phyloP scores from a whole-genome alignment of 2,329 filamentous ascomycete species.

The Gremmenia infestans region DNA sequence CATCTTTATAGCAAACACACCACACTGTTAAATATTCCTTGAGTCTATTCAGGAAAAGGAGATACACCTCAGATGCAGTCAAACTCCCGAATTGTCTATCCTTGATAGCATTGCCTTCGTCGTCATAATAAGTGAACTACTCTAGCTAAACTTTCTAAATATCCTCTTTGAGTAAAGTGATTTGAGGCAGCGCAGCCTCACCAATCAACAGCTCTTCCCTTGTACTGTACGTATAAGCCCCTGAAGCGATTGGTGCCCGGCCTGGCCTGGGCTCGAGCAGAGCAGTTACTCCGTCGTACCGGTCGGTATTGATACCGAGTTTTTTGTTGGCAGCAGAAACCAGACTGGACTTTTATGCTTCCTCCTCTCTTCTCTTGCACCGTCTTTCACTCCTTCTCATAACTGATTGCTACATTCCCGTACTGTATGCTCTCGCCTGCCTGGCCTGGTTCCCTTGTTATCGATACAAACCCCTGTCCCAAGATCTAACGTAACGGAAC shows the following conservation, averaged over 20 bases:
- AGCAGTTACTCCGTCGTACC: background rate
- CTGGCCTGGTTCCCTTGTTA: background rate
- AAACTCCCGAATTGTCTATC: background rate
- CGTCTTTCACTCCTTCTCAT: background rate
- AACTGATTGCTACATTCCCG: too few relatives aligned
- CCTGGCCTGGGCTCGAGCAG: background rate
- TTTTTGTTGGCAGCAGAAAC: too few relatives aligned
- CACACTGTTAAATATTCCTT: too few relatives aligned
- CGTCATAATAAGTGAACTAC: background rate
- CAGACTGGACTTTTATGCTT: too few relatives aligned
- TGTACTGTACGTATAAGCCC: background rate
- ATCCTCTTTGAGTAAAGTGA: background rate
- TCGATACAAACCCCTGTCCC: background rate
- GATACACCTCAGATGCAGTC: background rate
- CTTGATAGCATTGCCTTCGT: background rate
- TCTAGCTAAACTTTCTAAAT: background rate
- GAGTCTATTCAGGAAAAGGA: too few relatives aligned
- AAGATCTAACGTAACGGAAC: background rate
- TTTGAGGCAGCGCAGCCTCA: background rate
- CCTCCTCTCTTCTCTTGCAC: background rate
- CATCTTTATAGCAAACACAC: too few relatives aligned
- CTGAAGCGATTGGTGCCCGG: slow-evolving; percentile 4
- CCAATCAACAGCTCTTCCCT: background rate
- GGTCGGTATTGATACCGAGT: background rate
- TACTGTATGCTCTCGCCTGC: too few relatives aligned